Conservation (phyloP, 495 filamentous ascomycete species). For the Neurospora hispaniola region DNA sequence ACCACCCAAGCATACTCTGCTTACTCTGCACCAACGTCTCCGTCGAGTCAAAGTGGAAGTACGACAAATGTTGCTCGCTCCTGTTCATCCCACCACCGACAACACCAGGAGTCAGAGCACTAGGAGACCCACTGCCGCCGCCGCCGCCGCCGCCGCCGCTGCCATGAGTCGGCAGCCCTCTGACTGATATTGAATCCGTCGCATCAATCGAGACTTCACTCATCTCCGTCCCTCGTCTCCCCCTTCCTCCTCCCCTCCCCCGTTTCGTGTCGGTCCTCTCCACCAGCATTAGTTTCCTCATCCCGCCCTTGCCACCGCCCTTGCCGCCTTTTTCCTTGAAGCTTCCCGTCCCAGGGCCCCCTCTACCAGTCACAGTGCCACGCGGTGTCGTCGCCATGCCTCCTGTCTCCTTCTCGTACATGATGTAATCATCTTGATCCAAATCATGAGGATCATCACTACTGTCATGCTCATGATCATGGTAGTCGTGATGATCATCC, state of each 20-base stretch:
- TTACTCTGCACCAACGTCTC: slow-evolving; percentile 6
- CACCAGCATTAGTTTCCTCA: not conserved
- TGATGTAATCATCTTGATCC: not conserved
- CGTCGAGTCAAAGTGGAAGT: not conserved
- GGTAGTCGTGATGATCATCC: not conserved
- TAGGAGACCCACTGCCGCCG: not conserved
- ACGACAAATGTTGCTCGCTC: not conserved
- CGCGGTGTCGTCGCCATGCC: not conserved
- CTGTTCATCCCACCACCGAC: not conserved
- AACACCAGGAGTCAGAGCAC: not conserved
- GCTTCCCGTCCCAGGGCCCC: not conserved
- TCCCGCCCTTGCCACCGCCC: not conserved
- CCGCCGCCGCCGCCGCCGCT: not conserved
- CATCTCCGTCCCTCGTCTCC: not conserved
- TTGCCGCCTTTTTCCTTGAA: not conserved
- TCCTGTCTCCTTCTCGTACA: not conserved
- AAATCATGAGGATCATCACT: not conserved
- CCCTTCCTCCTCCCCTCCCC: not conserved
- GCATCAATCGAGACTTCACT: not conserved
- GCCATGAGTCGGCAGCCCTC: no score
- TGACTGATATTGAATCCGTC: not conserved
- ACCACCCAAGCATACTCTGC: slow-evolving; percentile 2
- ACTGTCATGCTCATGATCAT: not conserved
- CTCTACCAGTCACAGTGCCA: not conserved
- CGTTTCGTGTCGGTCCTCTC: not conserved